Evolutionary conservation across 305 asterid genomes (phyloP).

Genomic region (Solanum hybrid): DNA sequence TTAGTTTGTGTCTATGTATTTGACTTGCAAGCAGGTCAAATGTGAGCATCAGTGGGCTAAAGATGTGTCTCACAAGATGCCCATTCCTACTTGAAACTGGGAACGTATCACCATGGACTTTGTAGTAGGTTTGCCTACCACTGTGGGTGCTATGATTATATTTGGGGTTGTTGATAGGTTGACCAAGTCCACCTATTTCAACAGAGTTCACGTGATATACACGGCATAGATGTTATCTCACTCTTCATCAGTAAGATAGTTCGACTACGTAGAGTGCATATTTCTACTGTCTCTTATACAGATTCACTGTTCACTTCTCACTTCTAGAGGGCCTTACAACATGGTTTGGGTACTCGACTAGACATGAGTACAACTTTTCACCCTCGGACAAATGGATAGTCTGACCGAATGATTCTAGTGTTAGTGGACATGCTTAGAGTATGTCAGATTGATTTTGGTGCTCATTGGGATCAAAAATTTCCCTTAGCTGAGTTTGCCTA

Average conservation of each 20-base stretch:
- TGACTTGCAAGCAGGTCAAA: neutral
- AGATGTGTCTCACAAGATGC: neutral
- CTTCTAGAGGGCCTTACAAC: neutral
- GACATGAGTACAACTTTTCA: neutral
- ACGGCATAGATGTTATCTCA: neutral
- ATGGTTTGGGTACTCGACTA: neutral
- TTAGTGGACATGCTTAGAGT: neutral
- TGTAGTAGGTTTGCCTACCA: neutral
- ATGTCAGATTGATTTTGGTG: neutral
- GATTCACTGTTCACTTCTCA: neutral
- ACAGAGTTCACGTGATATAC: neutral
- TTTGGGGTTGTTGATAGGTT: neutral
- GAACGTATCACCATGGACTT: neutral
- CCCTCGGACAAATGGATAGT: neutral
- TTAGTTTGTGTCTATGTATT: neutral
- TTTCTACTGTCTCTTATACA: neutral
- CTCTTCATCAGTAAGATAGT: neutral
- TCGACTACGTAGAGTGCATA: neutral
- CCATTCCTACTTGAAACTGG: neutral
- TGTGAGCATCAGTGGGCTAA: neutral
- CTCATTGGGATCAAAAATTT: neutral
- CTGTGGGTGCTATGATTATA: neutral
- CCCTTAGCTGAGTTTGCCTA: neutral
- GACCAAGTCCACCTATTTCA: neutral
- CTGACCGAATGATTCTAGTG: neutral